phyloP scores from a whole-genome alignment of 164 flowering plant genomes.

The Vitis rupestris region DNA sequence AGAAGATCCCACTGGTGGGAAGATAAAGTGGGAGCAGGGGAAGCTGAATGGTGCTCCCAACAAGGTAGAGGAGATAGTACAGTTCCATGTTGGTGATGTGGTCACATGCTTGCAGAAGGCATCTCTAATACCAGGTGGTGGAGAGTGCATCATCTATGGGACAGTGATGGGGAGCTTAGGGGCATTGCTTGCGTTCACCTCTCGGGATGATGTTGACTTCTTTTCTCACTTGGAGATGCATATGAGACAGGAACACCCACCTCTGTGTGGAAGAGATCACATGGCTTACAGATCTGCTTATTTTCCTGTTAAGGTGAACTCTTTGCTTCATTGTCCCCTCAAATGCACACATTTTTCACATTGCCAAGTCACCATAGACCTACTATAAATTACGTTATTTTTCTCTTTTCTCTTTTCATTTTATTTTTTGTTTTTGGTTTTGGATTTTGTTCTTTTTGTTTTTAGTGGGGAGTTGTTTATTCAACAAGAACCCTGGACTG shows the following conservation, averaged over 20 bases:
- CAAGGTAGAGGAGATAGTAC: conserved; percentile 95
- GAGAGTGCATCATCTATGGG: conserved; percentile 89
- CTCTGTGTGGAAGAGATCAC: conserved; percentile 98
- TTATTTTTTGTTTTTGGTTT: too few relatives aligned
- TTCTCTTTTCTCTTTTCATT: too few relatives aligned
- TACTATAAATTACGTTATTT: too few relatives aligned
- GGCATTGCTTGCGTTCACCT: conserved; percentile 88
- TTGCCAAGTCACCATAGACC: neutral
- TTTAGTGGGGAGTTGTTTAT: neutral
- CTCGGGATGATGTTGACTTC: conserved; percentile 98
- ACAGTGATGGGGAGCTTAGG: conserved; percentile 99
- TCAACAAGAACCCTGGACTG: neutral
- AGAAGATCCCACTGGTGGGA: conserved; percentile 99
- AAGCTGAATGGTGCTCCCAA: conserved; percentile 99
- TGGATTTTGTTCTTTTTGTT: neutral
- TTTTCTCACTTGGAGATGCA: conserved; percentile 99
- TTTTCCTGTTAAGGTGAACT: conserved; percentile 88
- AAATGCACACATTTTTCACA: neutral
- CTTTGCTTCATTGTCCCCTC: neutral
- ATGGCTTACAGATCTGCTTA: conserved; percentile 96
- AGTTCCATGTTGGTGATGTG: conserved; percentile 94
- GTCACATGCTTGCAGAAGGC: conserved; percentile 93
- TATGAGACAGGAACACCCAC: conserved; percentile 96
- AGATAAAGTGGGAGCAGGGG: conserved; percentile 99
- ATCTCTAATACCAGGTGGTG: conserved; percentile 94